These are phyloP conservation scores for Gaultheria prostrata DNA, from an alignment of 148 eudicot species.

Conservation along the genomic window DNA sequence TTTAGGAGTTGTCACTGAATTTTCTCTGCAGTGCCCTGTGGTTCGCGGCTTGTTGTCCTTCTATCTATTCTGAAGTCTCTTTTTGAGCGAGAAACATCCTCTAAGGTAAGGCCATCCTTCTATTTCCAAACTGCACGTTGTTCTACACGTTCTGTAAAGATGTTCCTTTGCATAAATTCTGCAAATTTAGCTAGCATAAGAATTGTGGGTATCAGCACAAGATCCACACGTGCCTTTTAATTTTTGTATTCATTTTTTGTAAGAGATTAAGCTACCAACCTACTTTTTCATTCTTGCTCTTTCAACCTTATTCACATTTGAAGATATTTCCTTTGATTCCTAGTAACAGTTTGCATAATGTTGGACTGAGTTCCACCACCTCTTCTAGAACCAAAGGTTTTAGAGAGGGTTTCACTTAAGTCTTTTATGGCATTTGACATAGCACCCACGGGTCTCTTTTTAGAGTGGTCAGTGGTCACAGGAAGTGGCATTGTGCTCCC, in stretches of 20 bases:
- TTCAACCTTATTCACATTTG: slow-evolving; percentile 2
- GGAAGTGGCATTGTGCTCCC: no score
- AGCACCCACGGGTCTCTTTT: no score
- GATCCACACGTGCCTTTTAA: background rate
- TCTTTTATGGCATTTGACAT: no score
- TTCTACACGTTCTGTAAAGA: background rate
- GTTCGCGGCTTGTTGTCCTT: slow-evolving; percentile 81
- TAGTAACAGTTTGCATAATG: background rate
- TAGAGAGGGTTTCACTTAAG: no score
- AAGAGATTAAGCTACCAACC: background rate
- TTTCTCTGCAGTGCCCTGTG: slow-evolving; percentile 78
- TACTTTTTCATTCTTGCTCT: background rate
- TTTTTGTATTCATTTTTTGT: background rate
- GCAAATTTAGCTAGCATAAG: background rate
- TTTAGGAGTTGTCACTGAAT: slow-evolving; percentile 20
- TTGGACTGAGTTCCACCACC: no score
- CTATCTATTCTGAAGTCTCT: slow-evolving; percentile 84
- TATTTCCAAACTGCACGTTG: background rate
- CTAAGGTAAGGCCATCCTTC: slow-evolving; percentile 56
- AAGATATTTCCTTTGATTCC: slow-evolving; percentile 3
- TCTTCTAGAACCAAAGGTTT: no score
- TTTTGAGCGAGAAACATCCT: slow-evolving; percentile 59
- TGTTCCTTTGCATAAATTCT: background rate
- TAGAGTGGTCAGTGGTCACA: no score
- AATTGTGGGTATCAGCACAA: background rate